Conservation (phyloP, 495 filamentous ascomycete genomes). For the Xanthoparmelia taractica region DNA sequence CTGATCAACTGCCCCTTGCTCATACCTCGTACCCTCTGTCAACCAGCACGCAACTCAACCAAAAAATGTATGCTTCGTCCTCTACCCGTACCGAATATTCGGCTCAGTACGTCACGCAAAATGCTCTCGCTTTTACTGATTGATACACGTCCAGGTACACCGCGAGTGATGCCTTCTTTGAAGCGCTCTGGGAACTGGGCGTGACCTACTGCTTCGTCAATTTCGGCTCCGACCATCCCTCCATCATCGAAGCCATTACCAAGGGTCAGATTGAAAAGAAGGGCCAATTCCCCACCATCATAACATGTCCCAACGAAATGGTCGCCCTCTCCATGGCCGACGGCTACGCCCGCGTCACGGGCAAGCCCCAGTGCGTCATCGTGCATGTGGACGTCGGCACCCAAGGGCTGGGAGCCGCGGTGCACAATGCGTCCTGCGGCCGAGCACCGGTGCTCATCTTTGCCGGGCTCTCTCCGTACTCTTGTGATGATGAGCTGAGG, state of each 20-base stretch:
- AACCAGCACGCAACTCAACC: background rate
- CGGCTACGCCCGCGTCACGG: conserved; percentile 81
- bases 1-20: background rate
- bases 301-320: conserved; percentile 98
- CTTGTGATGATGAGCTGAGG: conserved; percentile 81
- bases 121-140: no score
- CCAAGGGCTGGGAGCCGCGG: conserved; percentile 81
- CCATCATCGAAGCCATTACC: conserved; percentile 92
- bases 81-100: background rate
- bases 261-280: conserved; percentile 64
- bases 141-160: conserved; percentile 47
- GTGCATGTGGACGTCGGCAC: conserved; percentile 96
- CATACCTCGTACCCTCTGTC: background rate
- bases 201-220: conserved; percentile 90
- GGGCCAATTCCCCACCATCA: conserved; percentile 70
- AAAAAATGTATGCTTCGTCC: background rate
- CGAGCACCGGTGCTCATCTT: conserved; percentile 86
- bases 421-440: conserved; percentile 84
- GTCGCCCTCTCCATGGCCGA: conserved; percentile 96
- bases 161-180: conserved; percentile 83
- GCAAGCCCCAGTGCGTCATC: conserved; percentile 83
- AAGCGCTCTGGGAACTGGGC: conserved; percentile 84
- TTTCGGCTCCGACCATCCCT: conserved; percentile 87
- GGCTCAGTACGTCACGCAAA: background rate
- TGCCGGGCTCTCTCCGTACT: conserved; percentile 82